These are phyloP conservation scores for Dissophora ornata DNA, from an alignment of 192 early-diverging fungal species.

Conservation along the genomic window DNA sequence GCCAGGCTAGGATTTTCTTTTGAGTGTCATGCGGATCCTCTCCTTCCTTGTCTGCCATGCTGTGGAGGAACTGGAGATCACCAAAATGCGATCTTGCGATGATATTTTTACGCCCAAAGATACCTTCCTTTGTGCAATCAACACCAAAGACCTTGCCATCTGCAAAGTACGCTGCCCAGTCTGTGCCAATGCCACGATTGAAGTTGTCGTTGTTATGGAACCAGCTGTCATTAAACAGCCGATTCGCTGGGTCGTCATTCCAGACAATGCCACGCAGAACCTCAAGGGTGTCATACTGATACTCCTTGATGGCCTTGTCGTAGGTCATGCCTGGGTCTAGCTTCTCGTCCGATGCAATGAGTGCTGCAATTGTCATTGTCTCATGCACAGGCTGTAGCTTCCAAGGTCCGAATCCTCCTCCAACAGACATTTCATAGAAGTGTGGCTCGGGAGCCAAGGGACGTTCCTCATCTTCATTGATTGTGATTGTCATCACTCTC, in stretches of 20 bases:
- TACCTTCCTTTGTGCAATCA: slow-evolving; percentile 2
- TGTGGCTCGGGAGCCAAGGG: not conserved
- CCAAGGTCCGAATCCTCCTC: not conserved
- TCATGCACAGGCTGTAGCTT: slow-evolving; percentile 1
- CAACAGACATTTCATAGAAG: not conserved
- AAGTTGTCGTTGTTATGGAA: not conserved
- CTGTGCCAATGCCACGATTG: not conserved
- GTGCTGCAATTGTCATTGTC: slow-evolving; percentile 3
- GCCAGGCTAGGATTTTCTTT: slow-evolving; percentile 1
- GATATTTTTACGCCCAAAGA: not conserved
- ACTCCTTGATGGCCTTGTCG: slow-evolving; percentile 3
- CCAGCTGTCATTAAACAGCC: not conserved
- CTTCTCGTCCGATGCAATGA: not conserved
- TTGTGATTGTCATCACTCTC: not conserved
- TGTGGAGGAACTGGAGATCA: slow-evolving; percentile 3
- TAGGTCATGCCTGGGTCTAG: not conserved
- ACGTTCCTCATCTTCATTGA: not conserved
- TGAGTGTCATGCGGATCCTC: not conserved
- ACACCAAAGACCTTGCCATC: not conserved
- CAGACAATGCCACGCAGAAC: slow-evolving; percentile 3
- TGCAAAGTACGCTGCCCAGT: not conserved
- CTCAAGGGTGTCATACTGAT: not conserved
- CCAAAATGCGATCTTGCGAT: slow-evolving; percentile 3
- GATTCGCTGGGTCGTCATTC: slow-evolving; percentile 1
- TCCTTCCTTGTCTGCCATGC: slow-evolving; percentile 4